Base-by-base conservation (phyloP, 495 filamentous ascomycete genomes). In the Tuber melanosporum region DNA sequence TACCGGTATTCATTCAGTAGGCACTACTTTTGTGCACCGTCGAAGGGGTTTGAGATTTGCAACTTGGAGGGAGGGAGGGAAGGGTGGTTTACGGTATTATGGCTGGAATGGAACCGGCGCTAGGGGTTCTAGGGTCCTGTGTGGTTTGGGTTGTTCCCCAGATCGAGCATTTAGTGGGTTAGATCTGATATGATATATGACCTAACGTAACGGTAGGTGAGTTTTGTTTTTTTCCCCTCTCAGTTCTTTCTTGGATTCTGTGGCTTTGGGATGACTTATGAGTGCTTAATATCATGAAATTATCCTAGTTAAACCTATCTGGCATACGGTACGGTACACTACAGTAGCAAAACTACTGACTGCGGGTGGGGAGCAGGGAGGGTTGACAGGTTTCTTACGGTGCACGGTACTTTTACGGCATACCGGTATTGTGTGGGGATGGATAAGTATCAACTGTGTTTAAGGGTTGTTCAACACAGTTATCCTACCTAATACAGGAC, bases 131-230 rank as follows among this genome's bases (percentile, higher is more conserved):
- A 17, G 52, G 32, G 26, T 66, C 36, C 57, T 36, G 12, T 66
- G 57, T 66, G 57, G 32, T 36, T 36, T 26, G 57, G 32, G 57
- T 12, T 36, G 39, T 66, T 66, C 57, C 57, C 57, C 26, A 36
- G 57, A 66, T 66, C 57, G 57, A 36, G 57, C 26, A 17, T 66
- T 36, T 36, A 66, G 57, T 36, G 57, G 57, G 57, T 17, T 36
- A 66, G 57, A 66, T 66, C 57, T 66, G 26, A 36, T 66, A 66
- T 66, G 57, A 62, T 62, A 62, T 32, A 66, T 66, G 57, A 36
- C 57, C 57, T 66, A 26, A 66, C 57, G 57, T 66, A 66, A 26
- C 12, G 5, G 57, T 1, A 10, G 32, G 32, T 1, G 32, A 32
- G 0, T 17, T 36, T 36, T 32, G 4, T 32, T 66, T 66, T 66